Base-by-base conservation (phyloP, 2,329 filamentous ascomycete genomes). In the Fusarium continuum region DNA sequence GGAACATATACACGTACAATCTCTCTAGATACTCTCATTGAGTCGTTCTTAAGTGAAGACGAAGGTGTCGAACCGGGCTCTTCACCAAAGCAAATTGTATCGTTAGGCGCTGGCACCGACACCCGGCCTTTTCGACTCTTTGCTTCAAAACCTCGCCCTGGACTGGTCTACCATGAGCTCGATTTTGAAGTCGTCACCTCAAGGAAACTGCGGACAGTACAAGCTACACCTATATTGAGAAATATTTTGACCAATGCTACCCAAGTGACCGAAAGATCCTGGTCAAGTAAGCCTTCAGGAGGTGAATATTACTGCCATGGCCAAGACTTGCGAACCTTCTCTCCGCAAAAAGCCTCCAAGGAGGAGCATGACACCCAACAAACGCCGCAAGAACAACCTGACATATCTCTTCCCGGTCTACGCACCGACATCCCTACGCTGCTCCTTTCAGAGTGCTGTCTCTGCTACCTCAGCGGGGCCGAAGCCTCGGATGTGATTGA, bases 1-100 rank as follows among this genome's bases (percentile, higher is more conserved):
- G 93, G 93, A 47, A 98, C 94, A n/a, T 98, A 97, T 72, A 90
- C 93, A 19, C 88, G 95, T 60, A 97, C 93, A 8, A 86, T 84
- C 6, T 91, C 91, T 20, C 88, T 99, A 63, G 93, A 99, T 76
- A 80, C 77, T 11, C 85, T 99, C 1, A 86, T 98, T 34, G 75
- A 85, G 46, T 81, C 80, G 8, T 98, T 98, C 70, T 80, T 98
- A 11, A 74, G 78, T 4, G 70, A 73, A 10, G 67, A 71, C 31
- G 69, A 73, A 19, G 59, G 68, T 4, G 64, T 65, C 3, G 64
- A 69, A 28, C 65, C 68, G n/a, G 23, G 59, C 17, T 20, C 55
- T 22, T 48, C 70, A 3, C 60, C 77, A 38, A 87, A 86, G 61
- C 95, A 99, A 74, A 92, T 99, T 57, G 84, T 99, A 59, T 97